Conservation (phyloP, 371 early-diverging fungal genomes). For the Rhizopus delemar region DNA sequence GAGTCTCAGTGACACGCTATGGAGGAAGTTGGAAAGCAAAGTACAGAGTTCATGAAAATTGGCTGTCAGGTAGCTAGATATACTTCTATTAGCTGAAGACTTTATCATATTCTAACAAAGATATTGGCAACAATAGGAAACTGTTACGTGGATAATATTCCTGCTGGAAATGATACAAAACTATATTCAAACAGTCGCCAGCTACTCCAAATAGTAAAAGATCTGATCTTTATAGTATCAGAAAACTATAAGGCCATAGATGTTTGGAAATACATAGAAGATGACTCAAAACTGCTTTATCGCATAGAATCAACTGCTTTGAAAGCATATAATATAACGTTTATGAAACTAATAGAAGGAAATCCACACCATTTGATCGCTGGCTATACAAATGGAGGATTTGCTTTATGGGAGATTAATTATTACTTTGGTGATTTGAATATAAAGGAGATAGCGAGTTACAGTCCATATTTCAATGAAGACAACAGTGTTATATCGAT, state of each 20-base stretch:
- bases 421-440: neutral
- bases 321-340: conserved; percentile 11
- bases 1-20: conserved; percentile 10
- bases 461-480: conserved; percentile 15
- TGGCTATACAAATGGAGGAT: conserved; percentile 49
- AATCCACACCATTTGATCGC: conserved; percentile 28
- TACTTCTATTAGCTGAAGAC: neutral
- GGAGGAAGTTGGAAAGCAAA: conserved; percentile 44
- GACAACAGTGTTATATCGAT: conserved; percentile 24
- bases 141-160: conserved; percentile 27
- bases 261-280: conserved; percentile 17
- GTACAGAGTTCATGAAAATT: conserved; percentile 48
- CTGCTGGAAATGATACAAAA: conserved; percentile 8
- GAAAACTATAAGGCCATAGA: conserved; percentile 1
- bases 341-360: conserved; percentile 24
- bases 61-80: conserved; percentile 39
- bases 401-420: conserved; percentile 41
- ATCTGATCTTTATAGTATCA: conserved; percentile 15
- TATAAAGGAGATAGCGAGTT: conserved; percentile 9
- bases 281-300: neutral
- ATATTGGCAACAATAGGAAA: conserved; percentile 25
- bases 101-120: neutral
- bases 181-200: conserved; percentile 8
- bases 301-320: neutral
- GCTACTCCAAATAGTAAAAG: conserved; percentile 18